Percentiles rank a stretch among this genome's conserved stretches.
Conservation (phyloP, 2,329 filamentous ascomycete genomes). For the Neonectria magnoliae region DNA sequence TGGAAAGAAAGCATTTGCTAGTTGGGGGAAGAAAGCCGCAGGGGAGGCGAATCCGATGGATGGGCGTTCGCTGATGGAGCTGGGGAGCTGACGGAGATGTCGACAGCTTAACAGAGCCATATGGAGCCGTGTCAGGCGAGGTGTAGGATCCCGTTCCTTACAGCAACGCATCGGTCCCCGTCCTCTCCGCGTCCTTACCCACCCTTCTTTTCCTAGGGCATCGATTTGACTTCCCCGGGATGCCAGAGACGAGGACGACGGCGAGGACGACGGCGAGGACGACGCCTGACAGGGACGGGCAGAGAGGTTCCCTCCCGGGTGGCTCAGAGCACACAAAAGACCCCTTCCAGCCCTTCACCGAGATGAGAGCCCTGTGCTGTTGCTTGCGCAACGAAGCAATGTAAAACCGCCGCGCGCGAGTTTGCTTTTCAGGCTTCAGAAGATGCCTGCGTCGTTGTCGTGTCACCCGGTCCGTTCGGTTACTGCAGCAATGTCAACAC, state of each 20-base stretch:
- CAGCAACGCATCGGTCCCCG: slow-evolving; percentile 18
- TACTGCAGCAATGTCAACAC: slow-evolving; percentile 2
- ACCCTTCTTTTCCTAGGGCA: slow-evolving; percentile 9
- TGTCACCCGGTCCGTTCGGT: slow-evolving; percentile 23
- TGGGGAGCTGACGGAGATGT: slow-evolving; percentile 12
- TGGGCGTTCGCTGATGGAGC: slow-evolving; percentile 11
- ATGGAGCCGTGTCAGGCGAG: slow-evolving; percentile 23
- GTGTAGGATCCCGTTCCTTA: slow-evolving; percentile 26
- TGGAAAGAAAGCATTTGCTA: slow-evolving; percentile 13
- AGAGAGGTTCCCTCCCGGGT: slow-evolving; percentile 29
- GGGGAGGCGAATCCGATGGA: slow-evolving; percentile 3
- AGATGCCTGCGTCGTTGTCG: slow-evolving; percentile 28
- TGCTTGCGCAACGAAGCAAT: slow-evolving; percentile 39
- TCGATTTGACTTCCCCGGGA: slow-evolving; percentile 27
- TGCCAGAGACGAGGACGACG: slow-evolving; percentile 35
- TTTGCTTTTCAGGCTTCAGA: slow-evolving; percentile 32
- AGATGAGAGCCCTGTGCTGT: slow-evolving; percentile 39
- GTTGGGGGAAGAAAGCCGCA: slow-evolving; percentile 1
- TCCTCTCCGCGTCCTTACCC: slow-evolving; percentile 2
- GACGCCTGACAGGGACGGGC: slow-evolving; percentile 10
- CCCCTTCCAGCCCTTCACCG: slow-evolving; percentile 33
- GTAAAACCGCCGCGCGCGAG: slow-evolving; percentile 25
- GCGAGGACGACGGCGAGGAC: slow-evolving; percentile 34
- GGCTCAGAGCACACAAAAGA: slow-evolving; percentile 33
- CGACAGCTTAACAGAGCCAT: not conserved